Conservation (phyloP, 2,329 filamentous ascomycete genomes). For the Dendrostoma leiphaemia region DNA sequence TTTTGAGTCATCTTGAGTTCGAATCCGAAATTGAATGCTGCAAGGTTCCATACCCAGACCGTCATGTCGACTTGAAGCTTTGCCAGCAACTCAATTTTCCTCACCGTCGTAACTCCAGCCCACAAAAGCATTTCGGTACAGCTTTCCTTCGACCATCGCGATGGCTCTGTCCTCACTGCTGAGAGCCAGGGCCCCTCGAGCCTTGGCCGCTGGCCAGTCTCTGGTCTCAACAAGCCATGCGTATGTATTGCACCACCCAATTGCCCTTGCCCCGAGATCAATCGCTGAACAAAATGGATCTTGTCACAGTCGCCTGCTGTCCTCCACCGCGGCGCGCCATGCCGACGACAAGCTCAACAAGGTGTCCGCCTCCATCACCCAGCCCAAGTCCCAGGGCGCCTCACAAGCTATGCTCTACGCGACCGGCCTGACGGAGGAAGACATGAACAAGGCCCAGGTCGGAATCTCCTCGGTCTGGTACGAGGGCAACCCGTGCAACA, state of each 20-base stretch:
- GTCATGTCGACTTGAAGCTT: conserved; percentile 8
- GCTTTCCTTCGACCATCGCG: not conserved
- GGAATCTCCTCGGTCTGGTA: conserved; percentile 99
- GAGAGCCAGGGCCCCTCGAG: conserved; percentile 22
- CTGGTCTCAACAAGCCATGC: conserved; percentile 21
- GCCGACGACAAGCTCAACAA: conserved; percentile 70
- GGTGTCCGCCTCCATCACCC: conserved; percentile 81
- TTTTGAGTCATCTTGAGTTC: conserved; percentile 3
- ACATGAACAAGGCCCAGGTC: conserved; percentile 95
- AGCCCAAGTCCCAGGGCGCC: conserved; percentile 96
- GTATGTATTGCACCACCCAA: conserved; percentile 16
- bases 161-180: conserved; percentile 21
- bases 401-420: conserved; percentile 99
- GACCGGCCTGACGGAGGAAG: conserved; percentile 79
- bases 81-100: not conserved
- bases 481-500: conserved; percentile 97
- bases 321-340: conserved; percentile 45
- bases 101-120: not conserved
- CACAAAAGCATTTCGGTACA: no score
- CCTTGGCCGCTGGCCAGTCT: conserved; percentile 16
- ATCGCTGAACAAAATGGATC: not conserved
- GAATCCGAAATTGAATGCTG: no score
- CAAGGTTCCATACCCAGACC: not conserved
- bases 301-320: conserved; percentile 46
- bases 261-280: not conserved